These are phyloP conservation scores for Ilyonectria sp. DNA, from an alignment of 2,329 filamentous ascomycete species.

Conservation along the genomic window DNA sequence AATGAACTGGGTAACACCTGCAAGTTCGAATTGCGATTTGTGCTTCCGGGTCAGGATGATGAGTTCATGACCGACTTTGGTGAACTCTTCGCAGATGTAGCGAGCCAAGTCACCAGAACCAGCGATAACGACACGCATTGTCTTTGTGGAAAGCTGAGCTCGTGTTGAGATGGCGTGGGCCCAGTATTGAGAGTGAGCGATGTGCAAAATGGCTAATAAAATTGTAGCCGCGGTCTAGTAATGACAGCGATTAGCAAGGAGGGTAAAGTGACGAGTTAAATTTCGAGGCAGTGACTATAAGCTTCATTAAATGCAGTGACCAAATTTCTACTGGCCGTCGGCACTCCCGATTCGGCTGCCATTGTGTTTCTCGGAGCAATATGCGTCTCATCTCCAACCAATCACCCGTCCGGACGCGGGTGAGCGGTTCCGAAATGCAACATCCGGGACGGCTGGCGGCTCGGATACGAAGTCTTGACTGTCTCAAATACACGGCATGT, in stretches of 20 bases:
- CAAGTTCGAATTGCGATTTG: slow-evolving; percentile 13
- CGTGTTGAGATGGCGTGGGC: neutral
- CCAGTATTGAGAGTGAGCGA: neutral
- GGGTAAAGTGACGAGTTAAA: neutral
- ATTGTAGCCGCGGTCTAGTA: no score
- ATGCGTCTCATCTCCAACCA: no score
- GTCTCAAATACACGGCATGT: no score
- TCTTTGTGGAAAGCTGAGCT: neutral
- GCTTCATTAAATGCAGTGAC: no score
- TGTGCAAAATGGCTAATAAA: neutral
- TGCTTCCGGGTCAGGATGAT: slow-evolving; percentile 17
- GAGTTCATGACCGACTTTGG: slow-evolving; percentile 13
- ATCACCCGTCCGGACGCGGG: no score
- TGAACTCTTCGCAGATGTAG: slow-evolving; percentile 25
- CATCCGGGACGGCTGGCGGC: no score
- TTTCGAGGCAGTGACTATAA: no score
- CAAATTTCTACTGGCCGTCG: no score
- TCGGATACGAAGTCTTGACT: no score
- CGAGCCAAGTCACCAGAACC: slow-evolving; percentile 24
- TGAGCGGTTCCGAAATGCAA: no score
- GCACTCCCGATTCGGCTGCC: no score
- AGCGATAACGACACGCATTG: slow-evolving; percentile 22
- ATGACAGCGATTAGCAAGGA: neutral
- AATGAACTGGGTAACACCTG: slow-evolving; percentile 9
- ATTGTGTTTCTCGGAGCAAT: no score